Percentiles rank a stretch among this genome's conserved stretches.
Conservation (phyloP, 2,329 filamentous ascomycete species). For the Scolecobasidium constrictum region DNA sequence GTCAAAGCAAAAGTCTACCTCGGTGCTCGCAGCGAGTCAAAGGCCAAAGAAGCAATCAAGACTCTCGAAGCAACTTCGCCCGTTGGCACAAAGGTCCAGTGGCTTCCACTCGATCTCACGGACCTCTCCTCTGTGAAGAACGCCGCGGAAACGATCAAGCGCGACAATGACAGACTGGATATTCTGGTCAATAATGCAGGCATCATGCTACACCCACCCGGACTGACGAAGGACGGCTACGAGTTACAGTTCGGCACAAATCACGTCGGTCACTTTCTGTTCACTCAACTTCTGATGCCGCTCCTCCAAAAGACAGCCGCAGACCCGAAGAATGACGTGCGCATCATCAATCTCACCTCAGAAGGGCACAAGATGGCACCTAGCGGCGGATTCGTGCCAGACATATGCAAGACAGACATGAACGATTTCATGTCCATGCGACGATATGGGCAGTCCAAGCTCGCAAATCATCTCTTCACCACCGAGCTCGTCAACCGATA, state of each 20-base stretch:
- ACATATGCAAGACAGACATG: neutral
- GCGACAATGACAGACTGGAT: conserved; percentile 4
- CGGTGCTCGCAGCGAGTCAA: conserved; percentile 31
- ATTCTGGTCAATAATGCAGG: conserved; percentile 10
- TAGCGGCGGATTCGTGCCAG: neutral
- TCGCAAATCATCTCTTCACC: conserved; percentile 39
- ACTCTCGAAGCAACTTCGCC: conserved; percentile 1
- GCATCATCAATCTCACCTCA: conserved; percentile 8
- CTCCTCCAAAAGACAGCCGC: conserved; percentile 4
- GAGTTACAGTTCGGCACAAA: conserved; percentile 11
- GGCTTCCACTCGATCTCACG: conserved; percentile 7
- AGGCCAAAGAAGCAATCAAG: conserved; percentile 24
- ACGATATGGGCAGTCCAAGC: conserved; percentile 39
- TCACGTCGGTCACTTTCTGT: conserved; percentile 10
- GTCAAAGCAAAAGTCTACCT: conserved; percentile 32
- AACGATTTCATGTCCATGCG: neutral
- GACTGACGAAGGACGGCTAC: conserved; percentile 9
- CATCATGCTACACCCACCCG: conserved; percentile 8
- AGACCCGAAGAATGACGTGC: conserved; percentile 4
- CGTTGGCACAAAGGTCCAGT: neutral
- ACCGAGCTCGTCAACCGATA: conserved; percentile 31
- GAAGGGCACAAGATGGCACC: neutral
- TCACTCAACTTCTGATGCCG: conserved; percentile 8
- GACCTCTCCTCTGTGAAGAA: conserved; percentile 5
- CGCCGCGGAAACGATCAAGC: conserved; percentile 4